phyloP scores from a whole-genome alignment of 2,329 filamentous ascomycete species.

The Fusarium marasasianum region DNA sequence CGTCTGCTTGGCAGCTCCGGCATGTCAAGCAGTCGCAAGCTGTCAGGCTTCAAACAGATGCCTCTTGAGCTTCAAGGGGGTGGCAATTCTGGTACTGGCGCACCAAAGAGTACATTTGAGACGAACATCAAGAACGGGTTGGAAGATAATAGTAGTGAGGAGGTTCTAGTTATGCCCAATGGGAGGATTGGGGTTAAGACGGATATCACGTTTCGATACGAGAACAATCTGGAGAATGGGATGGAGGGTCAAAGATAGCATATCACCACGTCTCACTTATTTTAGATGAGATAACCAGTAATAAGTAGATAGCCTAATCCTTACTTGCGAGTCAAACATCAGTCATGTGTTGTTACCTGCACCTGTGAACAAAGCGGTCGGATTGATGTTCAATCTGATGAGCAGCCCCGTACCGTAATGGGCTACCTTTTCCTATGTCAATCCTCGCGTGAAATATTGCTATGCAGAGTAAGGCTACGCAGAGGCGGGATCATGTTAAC shows the following conservation, averaged over 20 bases:
- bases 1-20: slow-evolving; percentile 23
- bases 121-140: slow-evolving; percentile 10
- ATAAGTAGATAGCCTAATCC: rapidly evolving
- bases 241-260: neutral
- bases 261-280: rapidly evolving
- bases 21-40: slow-evolving; percentile 22
- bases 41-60: slow-evolving; percentile 30
- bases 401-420: too few relatives aligned
- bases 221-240: neutral
- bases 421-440: rapidly evolving
- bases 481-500: rapidly evolving
- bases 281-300: rapidly evolving
- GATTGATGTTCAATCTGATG: too few relatives aligned
- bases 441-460: neutral
- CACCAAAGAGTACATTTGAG: slow-evolving; percentile 4
- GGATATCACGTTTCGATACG: slow-evolving; percentile 15
- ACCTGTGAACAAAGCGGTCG: rapidly evolving
- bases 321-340: rapidly evolving
- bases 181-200: slow-evolving; percentile 29
- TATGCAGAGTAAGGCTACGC: too few relatives aligned
- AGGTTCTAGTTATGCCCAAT: slow-evolving; percentile 3
- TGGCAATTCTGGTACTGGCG: neutral
- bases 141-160: slow-evolving; percentile 22
- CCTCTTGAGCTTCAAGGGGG: slow-evolving; percentile 17
- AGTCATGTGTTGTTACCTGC: neutral